phyloP scores from a whole-genome alignment of 176 grass and related monocot genomes.

The Chloris gayana region DNA sequence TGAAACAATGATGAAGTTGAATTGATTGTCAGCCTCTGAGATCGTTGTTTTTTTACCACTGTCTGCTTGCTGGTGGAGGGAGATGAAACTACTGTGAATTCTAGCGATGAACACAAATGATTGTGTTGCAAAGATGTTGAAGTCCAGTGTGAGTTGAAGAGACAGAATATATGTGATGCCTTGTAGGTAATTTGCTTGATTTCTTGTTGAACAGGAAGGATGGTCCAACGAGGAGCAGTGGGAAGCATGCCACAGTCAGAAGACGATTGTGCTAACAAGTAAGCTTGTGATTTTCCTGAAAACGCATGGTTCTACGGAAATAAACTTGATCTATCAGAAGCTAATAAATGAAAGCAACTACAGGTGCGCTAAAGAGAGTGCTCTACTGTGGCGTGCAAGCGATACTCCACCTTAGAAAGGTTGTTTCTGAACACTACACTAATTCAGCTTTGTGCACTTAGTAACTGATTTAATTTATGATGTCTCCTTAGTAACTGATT shows the following conservation, averaged over 20 bases:
- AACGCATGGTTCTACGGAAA: neutral
- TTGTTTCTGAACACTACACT: slow-evolving; percentile 45
- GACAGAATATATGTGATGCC: no score
- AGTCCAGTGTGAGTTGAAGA: no score
- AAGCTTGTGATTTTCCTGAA: neutral
- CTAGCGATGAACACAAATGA: no score
- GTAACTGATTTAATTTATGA: neutral
- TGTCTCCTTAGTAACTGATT: no score
- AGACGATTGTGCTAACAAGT: slow-evolving; percentile 49
- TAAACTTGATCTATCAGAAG: neutral
- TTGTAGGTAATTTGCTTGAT: no score
- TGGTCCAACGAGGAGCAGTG: slow-evolving; percentile 58
- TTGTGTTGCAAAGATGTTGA: neutral
- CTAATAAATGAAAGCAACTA: neutral
- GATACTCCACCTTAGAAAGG: no score
- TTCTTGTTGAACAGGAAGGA: slow-evolving; percentile 19
- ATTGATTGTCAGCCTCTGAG: no score
- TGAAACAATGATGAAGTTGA: no score
- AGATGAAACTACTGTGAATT: no score
- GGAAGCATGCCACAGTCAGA: slow-evolving; percentile 41
- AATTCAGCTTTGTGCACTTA: neutral
- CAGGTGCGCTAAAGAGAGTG: slow-evolving; percentile 58
- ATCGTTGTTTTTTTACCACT: no score
- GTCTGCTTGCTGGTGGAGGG: no score
- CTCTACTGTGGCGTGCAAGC: slow-evolving; percentile 43